Conservation (phyloP, 768 basidiomycete genomes). For the Psilocybe azurescens region DNA sequence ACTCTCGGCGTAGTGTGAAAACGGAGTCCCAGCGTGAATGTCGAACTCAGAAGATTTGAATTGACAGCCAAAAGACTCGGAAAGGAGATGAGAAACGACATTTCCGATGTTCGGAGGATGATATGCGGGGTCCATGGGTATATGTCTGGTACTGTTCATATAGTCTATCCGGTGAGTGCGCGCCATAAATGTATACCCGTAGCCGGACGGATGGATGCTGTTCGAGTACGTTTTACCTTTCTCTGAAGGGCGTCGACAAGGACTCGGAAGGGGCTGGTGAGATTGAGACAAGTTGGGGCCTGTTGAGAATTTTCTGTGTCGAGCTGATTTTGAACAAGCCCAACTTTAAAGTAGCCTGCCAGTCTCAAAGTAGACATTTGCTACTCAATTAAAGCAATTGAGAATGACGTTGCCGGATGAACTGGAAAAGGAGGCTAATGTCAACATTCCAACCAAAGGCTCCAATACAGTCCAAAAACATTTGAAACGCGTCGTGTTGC, state of each 20-base stretch:
- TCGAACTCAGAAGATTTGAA: slow-evolving; percentile 5
- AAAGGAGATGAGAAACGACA: slow-evolving; percentile 8
- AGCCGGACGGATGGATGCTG: not conserved
- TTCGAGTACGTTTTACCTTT: slow-evolving; percentile 5
- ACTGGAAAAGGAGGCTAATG: too few relatives aligned
- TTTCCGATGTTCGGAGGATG: slow-evolving; percentile 14
- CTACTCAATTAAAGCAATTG: too few relatives aligned
- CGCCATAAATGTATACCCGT: not conserved
- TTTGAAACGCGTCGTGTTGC: too few relatives aligned
- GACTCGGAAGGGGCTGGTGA: not conserved
- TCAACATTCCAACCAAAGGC: too few relatives aligned
- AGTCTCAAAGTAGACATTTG: too few relatives aligned
- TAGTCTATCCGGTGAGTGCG: not conserved
- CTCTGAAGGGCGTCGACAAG: not conserved
- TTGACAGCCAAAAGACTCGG: slow-evolving; percentile 9
- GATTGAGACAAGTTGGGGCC: not conserved
- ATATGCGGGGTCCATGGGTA: not conserved
- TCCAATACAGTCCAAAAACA: too few relatives aligned
- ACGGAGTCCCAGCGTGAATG: not conserved
- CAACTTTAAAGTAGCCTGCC: too few relatives aligned
- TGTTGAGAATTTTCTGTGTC: too few relatives aligned
- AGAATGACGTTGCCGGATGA: too few relatives aligned
- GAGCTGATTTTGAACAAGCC: too few relatives aligned
- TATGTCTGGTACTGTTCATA: not conserved
- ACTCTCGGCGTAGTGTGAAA: slow-evolving; percentile 23